These are phyloP conservation scores for Salix purpurea DNA, from an alignment of 345 rosid species.

Conservation along the genomic window DNA sequence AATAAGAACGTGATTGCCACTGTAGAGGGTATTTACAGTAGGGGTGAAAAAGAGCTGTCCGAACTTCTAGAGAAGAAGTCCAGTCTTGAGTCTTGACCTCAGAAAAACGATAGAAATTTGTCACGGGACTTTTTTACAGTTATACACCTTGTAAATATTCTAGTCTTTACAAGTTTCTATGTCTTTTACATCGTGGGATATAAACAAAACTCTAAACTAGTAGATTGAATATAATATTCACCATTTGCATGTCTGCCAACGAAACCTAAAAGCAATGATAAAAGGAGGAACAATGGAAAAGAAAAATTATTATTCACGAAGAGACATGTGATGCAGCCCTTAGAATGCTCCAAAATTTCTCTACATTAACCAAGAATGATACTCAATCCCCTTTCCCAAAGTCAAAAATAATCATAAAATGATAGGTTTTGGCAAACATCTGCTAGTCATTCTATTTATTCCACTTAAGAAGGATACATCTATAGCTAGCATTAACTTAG, in stretches of 20 bases:
- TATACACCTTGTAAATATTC: no score
- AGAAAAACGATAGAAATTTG: neutral
- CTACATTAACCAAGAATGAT: neutral
- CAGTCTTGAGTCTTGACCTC: neutral
- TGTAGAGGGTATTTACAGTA: slow-evolving; percentile 82
- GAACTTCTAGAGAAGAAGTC: slow-evolving; percentile 52
- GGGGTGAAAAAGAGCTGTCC: slow-evolving; percentile 74
- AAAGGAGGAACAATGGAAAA: neutral
- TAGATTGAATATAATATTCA: neutral
- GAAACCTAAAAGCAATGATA: neutral
- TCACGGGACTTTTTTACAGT: no score
- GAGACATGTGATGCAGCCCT: neutral
- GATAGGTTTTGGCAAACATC: neutral
- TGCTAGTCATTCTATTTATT: neutral
- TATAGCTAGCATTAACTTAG: neutral
- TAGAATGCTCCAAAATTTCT: neutral
- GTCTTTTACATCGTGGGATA: neutral
- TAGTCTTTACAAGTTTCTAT: neutral
- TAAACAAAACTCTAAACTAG: neutral
- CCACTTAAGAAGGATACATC: neutral
- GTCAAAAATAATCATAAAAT: neutral
- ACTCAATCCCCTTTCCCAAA: neutral
- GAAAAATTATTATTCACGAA: no score
- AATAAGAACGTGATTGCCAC: slow-evolving; percentile 73
- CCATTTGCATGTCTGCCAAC: neutral